Percentiles rank a stretch among this genome's conserved stretches.
These are phyloP conservation scores for Pseudofabraea citricarpa DNA, from an alignment of 2,329 filamentous ascomycete genomes.

Conservation along the genomic window DNA sequence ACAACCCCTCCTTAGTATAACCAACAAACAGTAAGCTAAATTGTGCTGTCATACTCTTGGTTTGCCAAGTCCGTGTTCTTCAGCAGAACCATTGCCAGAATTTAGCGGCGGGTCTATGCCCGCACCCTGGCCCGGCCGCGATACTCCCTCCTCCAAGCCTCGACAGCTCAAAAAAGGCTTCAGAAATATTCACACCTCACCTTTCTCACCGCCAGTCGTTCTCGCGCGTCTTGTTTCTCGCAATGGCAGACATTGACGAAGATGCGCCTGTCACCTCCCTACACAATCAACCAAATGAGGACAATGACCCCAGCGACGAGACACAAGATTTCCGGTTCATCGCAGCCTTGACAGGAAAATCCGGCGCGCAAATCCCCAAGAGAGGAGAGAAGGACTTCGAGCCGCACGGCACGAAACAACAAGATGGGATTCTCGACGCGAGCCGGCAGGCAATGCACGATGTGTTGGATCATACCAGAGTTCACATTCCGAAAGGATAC, in stretches of 20 bases:
- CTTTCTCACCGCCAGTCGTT: conserved; percentile 4
- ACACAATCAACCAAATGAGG: conserved; percentile 29
- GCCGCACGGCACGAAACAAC: conserved; percentile 78
- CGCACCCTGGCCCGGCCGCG: no score
- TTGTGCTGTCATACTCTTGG: no score
- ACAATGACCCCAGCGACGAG: conserved; percentile 69
- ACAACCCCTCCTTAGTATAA: no score
- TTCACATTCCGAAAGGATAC: conserved; percentile 64
- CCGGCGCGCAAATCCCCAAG: conserved; percentile 62
- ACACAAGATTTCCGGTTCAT: conserved; percentile 82
- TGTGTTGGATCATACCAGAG: conserved; percentile 71
- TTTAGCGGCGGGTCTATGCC: no score
- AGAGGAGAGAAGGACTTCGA: conserved; percentile 98
- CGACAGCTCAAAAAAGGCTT: not conserved
- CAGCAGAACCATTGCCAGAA: no score
- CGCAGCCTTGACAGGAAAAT: conserved; percentile 45
- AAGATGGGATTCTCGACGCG: conserved; percentile 71
- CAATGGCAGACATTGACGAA: conserved; percentile 27
- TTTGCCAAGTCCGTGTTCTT: no score
- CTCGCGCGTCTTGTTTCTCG: no score
- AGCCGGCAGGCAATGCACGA: conserved; percentile 87
- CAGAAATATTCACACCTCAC: not conserved
- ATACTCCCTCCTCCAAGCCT: conserved; percentile 8
- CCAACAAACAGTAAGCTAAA: no score
- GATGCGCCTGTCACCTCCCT: conserved; percentile 24